Conservation (phyloP, 2,329 filamentous ascomycete genomes). For the Colletotrichum echinochloae region DNA sequence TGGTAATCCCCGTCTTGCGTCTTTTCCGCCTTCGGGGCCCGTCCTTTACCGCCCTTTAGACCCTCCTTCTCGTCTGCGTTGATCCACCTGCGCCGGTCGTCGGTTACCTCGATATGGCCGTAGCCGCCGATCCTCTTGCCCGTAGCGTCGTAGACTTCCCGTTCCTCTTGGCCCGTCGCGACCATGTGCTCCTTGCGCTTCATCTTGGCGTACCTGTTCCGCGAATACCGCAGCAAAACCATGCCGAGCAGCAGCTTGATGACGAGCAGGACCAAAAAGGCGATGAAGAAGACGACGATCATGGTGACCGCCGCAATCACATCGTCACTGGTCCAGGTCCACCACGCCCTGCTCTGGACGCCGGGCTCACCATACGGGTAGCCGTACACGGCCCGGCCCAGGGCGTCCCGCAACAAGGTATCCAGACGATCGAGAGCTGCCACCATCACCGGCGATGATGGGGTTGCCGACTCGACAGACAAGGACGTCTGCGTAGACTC, state of each 20-base stretch:
- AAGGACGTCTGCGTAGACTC: slow-evolving; percentile 75
- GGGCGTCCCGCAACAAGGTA: slow-evolving; percentile 78
- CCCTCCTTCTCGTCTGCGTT: slow-evolving; percentile 87
- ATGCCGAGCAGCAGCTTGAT: slow-evolving; percentile 90
- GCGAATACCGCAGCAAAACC: slow-evolving; percentile 82
- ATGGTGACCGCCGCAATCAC: slow-evolving; percentile 83
- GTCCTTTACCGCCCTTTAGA: slow-evolving; percentile 63
- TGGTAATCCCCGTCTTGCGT: slow-evolving; percentile 63
- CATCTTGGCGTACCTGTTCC: slow-evolving; percentile 84
- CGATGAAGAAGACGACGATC: slow-evolving; percentile 84
- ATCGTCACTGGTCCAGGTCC: slow-evolving; percentile 76
- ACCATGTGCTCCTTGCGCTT: slow-evolving; percentile 73
- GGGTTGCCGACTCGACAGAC: slow-evolving; percentile 70
- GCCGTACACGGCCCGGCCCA: slow-evolving; percentile 79
- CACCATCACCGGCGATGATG: slow-evolving; percentile 78
- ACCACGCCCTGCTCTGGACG: slow-evolving; percentile 57
- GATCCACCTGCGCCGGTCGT: slow-evolving; percentile 87
- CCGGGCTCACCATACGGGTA: slow-evolving; percentile 57
- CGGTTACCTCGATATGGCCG: slow-evolving; percentile 87
- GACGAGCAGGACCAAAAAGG: slow-evolving; percentile 87
- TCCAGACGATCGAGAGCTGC: slow-evolving; percentile 85
- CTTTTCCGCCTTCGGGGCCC: slow-evolving; percentile 68
- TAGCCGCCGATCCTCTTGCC: slow-evolving; percentile 84
- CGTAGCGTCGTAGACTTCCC: slow-evolving; percentile 72
- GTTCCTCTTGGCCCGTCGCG: slow-evolving; percentile 59